Conservation (phyloP, 2,329 filamentous ascomycete species). For the Fusarium subtropicale region DNA sequence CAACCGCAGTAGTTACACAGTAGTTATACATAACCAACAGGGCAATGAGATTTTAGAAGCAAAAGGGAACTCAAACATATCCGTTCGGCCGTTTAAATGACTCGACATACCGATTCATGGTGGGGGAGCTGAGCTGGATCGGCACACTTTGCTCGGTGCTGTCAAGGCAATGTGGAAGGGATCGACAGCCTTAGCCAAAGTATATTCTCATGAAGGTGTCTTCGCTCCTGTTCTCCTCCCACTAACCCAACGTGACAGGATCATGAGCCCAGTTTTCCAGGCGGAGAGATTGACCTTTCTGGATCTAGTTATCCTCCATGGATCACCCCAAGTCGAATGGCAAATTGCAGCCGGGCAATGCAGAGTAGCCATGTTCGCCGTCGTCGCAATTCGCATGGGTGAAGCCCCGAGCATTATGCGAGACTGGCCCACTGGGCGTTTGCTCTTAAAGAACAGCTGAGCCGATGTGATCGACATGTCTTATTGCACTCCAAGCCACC, state of each 20-base stretch:
- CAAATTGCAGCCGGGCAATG: neutral
- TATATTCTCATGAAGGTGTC: neutral
- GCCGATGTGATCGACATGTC: conserved; percentile 5
- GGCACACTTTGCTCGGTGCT: neutral
- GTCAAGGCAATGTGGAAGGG: neutral
- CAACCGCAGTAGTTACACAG: neutral
- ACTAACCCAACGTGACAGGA: neutral
- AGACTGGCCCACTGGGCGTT: neutral
- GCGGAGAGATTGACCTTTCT: neutral
- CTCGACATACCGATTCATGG: conserved; percentile 10
- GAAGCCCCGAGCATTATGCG: conserved; percentile 5
- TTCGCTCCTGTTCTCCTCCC: neutral
- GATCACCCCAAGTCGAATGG: neutral
- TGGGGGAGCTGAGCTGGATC: conserved; percentile 26
- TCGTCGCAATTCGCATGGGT: neutral
- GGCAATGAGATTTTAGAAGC: neutral
- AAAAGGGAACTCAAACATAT: neutral
- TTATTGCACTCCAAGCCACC: conserved; percentile 1
- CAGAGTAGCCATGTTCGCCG: neutral
- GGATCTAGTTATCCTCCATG: neutral
- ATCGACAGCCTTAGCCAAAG: conserved; percentile 19
- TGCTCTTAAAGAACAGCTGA: conserved; percentile 5
- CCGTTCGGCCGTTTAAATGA: neutral
- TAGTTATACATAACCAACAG: neutral
- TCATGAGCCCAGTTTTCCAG: neutral